Evolutionary conservation across 108 stramenopile species (phyloP).

Genomic region (Stephanodiscus triporus): DNA sequence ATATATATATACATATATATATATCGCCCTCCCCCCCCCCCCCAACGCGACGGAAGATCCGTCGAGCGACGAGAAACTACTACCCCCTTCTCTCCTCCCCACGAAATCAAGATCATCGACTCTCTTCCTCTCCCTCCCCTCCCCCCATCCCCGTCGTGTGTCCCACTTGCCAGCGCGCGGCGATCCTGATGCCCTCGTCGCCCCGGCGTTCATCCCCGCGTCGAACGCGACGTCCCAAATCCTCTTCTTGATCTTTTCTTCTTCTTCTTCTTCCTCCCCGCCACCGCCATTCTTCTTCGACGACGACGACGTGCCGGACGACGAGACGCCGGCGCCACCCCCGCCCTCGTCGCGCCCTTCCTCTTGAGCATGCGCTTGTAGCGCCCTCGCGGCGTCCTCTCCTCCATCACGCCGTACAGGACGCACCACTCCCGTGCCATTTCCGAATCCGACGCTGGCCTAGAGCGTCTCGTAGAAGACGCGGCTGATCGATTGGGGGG

Average conservation of each 20-base stretch:
- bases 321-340: background rate
- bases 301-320: background rate
- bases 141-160: too few species aligned
- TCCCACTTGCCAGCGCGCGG: constrained; percentile 60
- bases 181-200: constrained; percentile 65
- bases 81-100: too few species aligned
- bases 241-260: constrained; percentile 60
- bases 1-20: too few species aligned
- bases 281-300: constrained; percentile 11
- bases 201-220: constrained; percentile 71
- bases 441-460: constrained; percentile 70
- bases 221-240: constrained; percentile 63
- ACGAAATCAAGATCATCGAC: background rate
- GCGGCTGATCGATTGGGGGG: too few species aligned
- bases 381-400: constrained; percentile 65
- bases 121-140: background rate
- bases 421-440: constrained; percentile 95
- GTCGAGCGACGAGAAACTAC: too few species aligned
- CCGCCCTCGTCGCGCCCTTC: constrained; percentile 52
- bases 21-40: too few species aligned
- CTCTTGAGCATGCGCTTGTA: constrained; percentile 60
- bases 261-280: constrained; percentile 36
- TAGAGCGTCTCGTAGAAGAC: constrained; percentile 85
- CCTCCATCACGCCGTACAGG: constrained; percentile 73
- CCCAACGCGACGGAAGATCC: too few species aligned